Percentiles rank a stretch among this genome's conserved stretches.
Evolutionary conservation across 176 grass and related monocot species (phyloP).

Genomic region (Avena sativa): DNA sequence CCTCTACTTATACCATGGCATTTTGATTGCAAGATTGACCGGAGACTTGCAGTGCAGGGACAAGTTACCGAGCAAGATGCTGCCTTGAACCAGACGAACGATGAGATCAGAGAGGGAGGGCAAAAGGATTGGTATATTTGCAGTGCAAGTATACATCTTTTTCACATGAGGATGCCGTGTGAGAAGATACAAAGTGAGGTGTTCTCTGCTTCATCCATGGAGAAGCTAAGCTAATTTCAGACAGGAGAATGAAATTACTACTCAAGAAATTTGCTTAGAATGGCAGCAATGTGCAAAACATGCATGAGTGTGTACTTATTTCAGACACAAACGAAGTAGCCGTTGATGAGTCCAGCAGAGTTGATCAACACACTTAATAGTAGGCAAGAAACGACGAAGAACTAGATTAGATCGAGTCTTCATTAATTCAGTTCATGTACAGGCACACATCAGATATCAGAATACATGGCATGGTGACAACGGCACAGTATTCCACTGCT

Average conservation of each 20-base stretch:
- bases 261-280: neutral
- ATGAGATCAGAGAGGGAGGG: constrained; percentile 24
- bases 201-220: constrained; percentile 16
- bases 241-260: neutral
- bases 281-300: neutral
- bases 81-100: neutral
- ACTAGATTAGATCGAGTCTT: constrained; percentile 27
- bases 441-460: constrained; percentile 23
- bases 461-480: constrained; percentile 24
- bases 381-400: neutral
- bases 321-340: neutral
- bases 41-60: constrained; percentile 31
- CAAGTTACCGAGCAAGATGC: constrained; percentile 16
- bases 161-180: neutral
- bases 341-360: neutral
- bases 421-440: constrained; percentile 36
- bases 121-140: constrained; percentile 46
- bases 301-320: neutral
- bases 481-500: constrained; percentile 42
- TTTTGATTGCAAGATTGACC: neutral
- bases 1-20: constrained; percentile 36
- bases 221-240: neutral
- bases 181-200: neutral
- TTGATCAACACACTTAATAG: neutral
- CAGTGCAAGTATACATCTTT: constrained; percentile 9